Base-by-base conservation (phyloP, 2,329 filamentous ascomycete genomes). In the Zymoseptoria tritici region DNA sequence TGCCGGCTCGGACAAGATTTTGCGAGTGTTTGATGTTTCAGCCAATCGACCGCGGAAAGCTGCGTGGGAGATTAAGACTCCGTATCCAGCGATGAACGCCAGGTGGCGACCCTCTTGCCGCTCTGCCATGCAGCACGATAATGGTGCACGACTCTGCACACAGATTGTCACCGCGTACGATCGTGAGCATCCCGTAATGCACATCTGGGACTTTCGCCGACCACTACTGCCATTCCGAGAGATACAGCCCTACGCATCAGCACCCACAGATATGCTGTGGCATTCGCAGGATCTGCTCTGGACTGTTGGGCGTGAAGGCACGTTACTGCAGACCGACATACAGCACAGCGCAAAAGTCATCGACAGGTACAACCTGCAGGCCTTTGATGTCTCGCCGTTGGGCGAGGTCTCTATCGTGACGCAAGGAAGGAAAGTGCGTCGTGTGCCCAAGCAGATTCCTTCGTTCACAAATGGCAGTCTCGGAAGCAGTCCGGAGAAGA, bases 21-120 rank as follows among this genome's bases (percentile, higher is more conserved):
- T 87, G 62, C 83, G 83, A 69, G 79, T 87, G 26, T 87, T 85
- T 83, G 83, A 87, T 69, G 82, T 86, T 59, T 83, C 82, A 3
- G 74, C 77, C 2, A 79, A 80, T 58, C 77, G 83, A 63, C 79
- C 81, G 61, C 82, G 84, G 68, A 86, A 86, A 70, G 78, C 83
- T 52, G 75, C 77, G 3, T 84, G 81, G 66, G 78, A 83, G 58
- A 76, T 87, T 60, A 80, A 81, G 61, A 82, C 83, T 5, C 84
- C 85, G 8, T 81, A 85, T 71, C 80, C 82, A n/a, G 79, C 87
- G 21, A 76, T 80, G 62, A 84, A 85, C 67, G 82, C 84, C 26
- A 78, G 83, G 58, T 87, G 85, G 85, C 78, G 85, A 54, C 84
- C 84, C 7, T 77, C 83, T 1, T 83, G 79, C 63, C 83, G 81